These are phyloP conservation scores for Malbranchea cinnamomea DNA, from an alignment of 2,329 filamentous ascomycete genomes.

Conservation along the genomic window DNA sequence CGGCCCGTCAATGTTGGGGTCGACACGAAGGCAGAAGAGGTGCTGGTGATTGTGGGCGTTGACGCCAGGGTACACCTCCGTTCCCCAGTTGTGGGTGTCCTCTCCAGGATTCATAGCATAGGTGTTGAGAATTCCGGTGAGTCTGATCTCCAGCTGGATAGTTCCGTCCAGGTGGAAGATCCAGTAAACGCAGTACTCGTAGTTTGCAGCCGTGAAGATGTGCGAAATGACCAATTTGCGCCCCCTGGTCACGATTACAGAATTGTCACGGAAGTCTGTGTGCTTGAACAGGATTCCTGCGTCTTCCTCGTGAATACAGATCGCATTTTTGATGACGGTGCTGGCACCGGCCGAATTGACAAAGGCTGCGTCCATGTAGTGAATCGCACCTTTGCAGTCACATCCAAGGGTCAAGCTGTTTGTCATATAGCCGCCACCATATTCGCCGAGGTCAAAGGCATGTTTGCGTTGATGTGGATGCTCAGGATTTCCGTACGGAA, in stretches of 20 bases:
- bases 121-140: slow-evolving; percentile 87
- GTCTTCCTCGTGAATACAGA: slow-evolving; percentile 93
- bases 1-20: slow-evolving; percentile 74
- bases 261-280: slow-evolving; percentile 83
- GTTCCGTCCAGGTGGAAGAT: slow-evolving; percentile 87
- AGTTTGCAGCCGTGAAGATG: slow-evolving; percentile 90
- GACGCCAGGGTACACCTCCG: slow-evolving; percentile 77
- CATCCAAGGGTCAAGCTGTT: slow-evolving; percentile 33
- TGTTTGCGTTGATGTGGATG: slow-evolving; percentile 36
- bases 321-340: slow-evolving; percentile 76
- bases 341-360: slow-evolving; percentile 62
- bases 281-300: slow-evolving; percentile 87
- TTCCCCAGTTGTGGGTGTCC: slow-evolving; percentile 76
- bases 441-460: slow-evolving; percentile 33
- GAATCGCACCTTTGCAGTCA: slow-evolving; percentile 72
- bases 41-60: slow-evolving; percentile 96
- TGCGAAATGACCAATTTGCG: slow-evolving; percentile 79
- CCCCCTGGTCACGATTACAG: slow-evolving; percentile 68
- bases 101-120: slow-evolving; percentile 69
- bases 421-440: slow-evolving; percentile 35
- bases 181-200: slow-evolving; percentile 83
- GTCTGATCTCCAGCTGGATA: slow-evolving; percentile 78
- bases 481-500: slow-evolving; percentile 48
- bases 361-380: slow-evolving; percentile 81
- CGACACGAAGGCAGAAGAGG: slow-evolving; percentile 77